Conservation (phyloP, 495 filamentous ascomycete species). For the Neurospora tetraspora region DNA sequence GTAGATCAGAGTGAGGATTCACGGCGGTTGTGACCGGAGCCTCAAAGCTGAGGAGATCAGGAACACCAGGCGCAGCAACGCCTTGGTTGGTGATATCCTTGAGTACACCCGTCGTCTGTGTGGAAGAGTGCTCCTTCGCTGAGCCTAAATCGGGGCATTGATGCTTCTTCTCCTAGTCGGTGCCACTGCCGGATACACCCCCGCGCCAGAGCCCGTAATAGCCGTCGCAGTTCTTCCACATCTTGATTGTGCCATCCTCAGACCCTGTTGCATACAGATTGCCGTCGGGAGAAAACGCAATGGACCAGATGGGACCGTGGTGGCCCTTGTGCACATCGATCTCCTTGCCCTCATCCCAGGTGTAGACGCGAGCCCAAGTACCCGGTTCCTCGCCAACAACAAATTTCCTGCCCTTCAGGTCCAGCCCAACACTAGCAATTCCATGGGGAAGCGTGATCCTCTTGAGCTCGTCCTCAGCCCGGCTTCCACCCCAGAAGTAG, state of each 20-base stretch:
- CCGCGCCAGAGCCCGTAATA: conserved; percentile 45
- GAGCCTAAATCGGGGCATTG: conserved; percentile 5
- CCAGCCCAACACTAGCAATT: conserved; percentile 80
- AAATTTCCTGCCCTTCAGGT: conserved; percentile 68
- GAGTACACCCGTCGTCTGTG: background rate
- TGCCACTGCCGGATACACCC: conserved; percentile 17
- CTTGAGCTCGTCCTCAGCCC: conserved; percentile 64
- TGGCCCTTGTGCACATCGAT: conserved; percentile 92
- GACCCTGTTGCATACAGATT: conserved; percentile 94
- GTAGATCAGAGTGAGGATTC: conserved; percentile 3
- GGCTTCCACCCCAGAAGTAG: conserved; percentile 80
- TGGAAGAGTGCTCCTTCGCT: conserved; percentile 5
- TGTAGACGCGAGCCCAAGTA: conserved; percentile 90
- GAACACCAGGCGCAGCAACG: background rate
- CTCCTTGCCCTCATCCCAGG: conserved; percentile 72
- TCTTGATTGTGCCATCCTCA: conserved; percentile 94
- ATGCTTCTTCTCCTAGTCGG: conserved; percentile 20
- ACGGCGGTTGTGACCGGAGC: background rate
- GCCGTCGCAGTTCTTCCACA: conserved; percentile 57
- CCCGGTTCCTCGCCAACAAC: conserved; percentile 81
- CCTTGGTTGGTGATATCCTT: background rate
- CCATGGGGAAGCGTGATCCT: conserved; percentile 65
- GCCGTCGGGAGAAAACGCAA: conserved; percentile 87
- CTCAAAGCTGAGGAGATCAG: conserved; percentile 6
- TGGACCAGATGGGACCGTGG: conserved; percentile 93